Evolutionary conservation across 176 grass and related monocot species (phyloP), one percentile per base, ranked within the genome.

Genomic region (Oryza nivara): DNA sequence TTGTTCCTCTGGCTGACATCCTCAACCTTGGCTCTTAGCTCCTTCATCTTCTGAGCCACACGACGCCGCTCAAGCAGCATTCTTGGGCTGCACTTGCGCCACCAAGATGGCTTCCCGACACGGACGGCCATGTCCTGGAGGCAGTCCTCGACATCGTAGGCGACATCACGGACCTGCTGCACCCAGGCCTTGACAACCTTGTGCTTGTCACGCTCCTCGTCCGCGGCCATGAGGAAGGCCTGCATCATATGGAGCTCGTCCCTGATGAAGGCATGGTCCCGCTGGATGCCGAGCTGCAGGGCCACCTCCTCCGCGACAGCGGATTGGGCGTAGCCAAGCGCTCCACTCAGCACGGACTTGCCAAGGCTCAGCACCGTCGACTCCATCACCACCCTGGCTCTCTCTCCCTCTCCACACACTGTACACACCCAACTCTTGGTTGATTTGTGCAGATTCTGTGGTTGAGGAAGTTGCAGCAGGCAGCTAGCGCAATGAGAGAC

Each of bases 171-270:
- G 0, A 91, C 85, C 19, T 88, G 85, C 36, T 72, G 75, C 56
- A 91, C 61, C 85, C 85, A 84, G 9, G 28, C 35, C 35, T 36
- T 36, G 35, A 36, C 35, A 36, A 36, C 35, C 4, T 36, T 36
- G 35, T 36, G 35, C 35, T 36, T 6, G 36, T 38, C 36, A 7
- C 36, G 4, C 36, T 38, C 36, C 6, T 38, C 36, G 6, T 38
- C 6, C 36, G 36, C 36, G 0, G 36, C 77, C 54, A 36, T 51
- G 43, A 88, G 43, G 54, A 88, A 88, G 7, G 65, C 1, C 34
- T 41, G 48, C 80, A 88, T 88, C 73, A 79, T 88, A n/a, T 84
- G 13, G 0, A 88, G 73, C 64, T 88, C 86, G 2, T 88, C 86
- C 11, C 14, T 28, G 80, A 88, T 56, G 66, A 88, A 84, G 3